Conservation (phyloP, 2,329 filamentous ascomycete species). For the Diplocarpon mali region DNA sequence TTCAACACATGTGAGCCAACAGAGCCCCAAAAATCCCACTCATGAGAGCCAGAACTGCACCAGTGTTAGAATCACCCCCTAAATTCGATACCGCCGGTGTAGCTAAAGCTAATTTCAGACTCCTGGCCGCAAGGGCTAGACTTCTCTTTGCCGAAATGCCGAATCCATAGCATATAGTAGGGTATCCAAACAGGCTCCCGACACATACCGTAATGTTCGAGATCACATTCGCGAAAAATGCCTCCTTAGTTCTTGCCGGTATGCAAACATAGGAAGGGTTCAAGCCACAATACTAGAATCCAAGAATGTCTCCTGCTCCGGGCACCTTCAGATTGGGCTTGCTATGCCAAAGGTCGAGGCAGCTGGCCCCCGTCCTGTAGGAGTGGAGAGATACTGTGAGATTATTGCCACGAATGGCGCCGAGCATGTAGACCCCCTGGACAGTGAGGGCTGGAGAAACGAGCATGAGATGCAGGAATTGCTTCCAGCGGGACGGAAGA, state of each 20-base stretch:
- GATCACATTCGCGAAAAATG: slow-evolving; percentile 43
- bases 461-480: slow-evolving; percentile 47
- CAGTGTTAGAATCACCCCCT: slow-evolving; percentile 43
- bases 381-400: slow-evolving; percentile 33
- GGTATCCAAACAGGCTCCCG: slow-evolving; percentile 45
- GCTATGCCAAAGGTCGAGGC: slow-evolving; percentile 39
- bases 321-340: slow-evolving; percentile 28
- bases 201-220: slow-evolving; percentile 42
- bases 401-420: slow-evolving; percentile 32
- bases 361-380: slow-evolving; percentile 43
- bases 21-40: slow-evolving; percentile 48
- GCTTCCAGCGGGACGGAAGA: slow-evolving; percentile 37
- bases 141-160: slow-evolving; percentile 42
- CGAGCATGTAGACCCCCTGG: slow-evolving; percentile 42
- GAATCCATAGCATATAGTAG: slow-evolving; percentile 40
- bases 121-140: slow-evolving; percentile 44
- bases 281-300: slow-evolving; percentile 49
- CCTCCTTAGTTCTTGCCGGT: slow-evolving; percentile 41
- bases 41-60: slow-evolving; percentile 46
- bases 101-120: slow-evolving; percentile 49
- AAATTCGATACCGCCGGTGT: slow-evolving; percentile 45
- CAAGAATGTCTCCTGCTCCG: slow-evolving; percentile 47
- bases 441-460: slow-evolving; percentile 43
- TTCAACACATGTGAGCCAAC: slow-evolving; percentile 39
- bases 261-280: slow-evolving; percentile 50